Base-by-base conservation (phyloP, 139 green algal species). In the Coelastrella sp. region DNA sequence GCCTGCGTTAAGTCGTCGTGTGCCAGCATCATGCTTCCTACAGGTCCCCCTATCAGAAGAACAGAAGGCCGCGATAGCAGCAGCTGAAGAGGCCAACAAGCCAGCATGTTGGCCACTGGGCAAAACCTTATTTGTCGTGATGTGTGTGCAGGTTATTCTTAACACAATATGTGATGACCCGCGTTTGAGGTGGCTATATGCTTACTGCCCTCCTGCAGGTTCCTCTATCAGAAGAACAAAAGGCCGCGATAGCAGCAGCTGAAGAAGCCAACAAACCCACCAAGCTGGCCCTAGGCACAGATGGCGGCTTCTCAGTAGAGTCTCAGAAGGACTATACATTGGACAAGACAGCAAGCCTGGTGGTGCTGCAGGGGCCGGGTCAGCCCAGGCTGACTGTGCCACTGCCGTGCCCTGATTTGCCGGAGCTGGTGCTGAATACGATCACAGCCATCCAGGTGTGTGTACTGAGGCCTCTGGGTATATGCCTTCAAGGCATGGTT, bases 321-420 rank as follows among this genome's bases (percentile, higher is more conserved):
- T 59, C 77, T 23, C 88, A 85, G 60, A 89, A 90, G 59, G 32
- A 90, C 6, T 91, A 94, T 80, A 90, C 89, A 22, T n/a, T 95
- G n/a, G 93, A 96, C 7, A 93, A 94, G 92, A 66, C 11, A 6
- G 8, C 59, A 47, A 58, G 22, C 2, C 89, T 95, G 83, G 93
- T 94, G 78, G 68, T 96, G 87, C 54, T 94, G 83, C 83, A 88
- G 68, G 83, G 83, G 3, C 5, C 19, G 3, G 83, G 68, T 19
- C 54, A 61, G 47, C 59, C 14, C 11, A 17, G 90, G 68, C 4
- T 94, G 83, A 65, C 78, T 5, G 86, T 98, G 5, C 84, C 91
- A 7, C 91, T 98, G 84, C 96, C 97, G 10, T 98, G 95, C 91
- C 85, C 92, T 0, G 94, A 97, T 11, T 94, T 99, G 80, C 97